Percentiles rank a stretch among this genome's conserved stretches.
Conservation (phyloP, 1,284 basidiomycete genomes). For the Cutaneotrichosporon sp. region DNA sequence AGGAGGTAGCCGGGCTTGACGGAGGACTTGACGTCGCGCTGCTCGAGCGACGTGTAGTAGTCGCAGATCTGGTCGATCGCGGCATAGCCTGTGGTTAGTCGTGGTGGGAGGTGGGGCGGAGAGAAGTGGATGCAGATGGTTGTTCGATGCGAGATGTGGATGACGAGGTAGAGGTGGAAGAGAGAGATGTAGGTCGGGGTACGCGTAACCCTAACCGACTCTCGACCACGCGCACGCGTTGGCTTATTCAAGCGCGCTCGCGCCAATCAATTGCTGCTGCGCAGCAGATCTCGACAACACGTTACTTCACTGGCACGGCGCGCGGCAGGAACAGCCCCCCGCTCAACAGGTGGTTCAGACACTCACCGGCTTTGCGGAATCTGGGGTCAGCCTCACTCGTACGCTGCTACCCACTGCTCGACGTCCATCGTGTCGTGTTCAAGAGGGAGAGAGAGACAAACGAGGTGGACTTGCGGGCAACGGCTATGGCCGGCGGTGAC, state of each 20-base stretch:
- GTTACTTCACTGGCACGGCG: no score
- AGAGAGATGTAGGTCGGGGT: no score
- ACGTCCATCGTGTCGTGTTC: slow-evolving; percentile 30
- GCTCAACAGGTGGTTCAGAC: no score
- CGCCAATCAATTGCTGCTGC: no score
- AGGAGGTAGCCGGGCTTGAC: slow-evolving; percentile 78
- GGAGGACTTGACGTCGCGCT: slow-evolving; percentile 68
- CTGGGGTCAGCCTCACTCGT: slow-evolving; percentile 15
- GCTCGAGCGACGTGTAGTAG: slow-evolving; percentile 73
- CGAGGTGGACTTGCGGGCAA: neutral
- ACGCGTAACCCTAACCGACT: no score
- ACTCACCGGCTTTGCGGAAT: slow-evolving; percentile 41
- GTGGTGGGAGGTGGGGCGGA: no score
- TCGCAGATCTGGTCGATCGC: slow-evolving; percentile 93
- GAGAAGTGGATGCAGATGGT: no score
- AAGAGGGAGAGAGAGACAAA: neutral
- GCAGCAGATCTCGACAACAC: no score
- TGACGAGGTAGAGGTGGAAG: neutral
- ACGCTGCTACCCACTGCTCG: slow-evolving; percentile 32
- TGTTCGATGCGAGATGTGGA: no score
- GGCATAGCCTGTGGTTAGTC: slow-evolving; percentile 77
- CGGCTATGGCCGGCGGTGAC: neutral
- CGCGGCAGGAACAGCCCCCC: no score
- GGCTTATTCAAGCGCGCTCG: no score
- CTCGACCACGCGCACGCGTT: no score